These are phyloP conservation scores for Mortierella sp. DNA, from an alignment of 371 early-diverging fungal species.

Conservation along the genomic window DNA sequence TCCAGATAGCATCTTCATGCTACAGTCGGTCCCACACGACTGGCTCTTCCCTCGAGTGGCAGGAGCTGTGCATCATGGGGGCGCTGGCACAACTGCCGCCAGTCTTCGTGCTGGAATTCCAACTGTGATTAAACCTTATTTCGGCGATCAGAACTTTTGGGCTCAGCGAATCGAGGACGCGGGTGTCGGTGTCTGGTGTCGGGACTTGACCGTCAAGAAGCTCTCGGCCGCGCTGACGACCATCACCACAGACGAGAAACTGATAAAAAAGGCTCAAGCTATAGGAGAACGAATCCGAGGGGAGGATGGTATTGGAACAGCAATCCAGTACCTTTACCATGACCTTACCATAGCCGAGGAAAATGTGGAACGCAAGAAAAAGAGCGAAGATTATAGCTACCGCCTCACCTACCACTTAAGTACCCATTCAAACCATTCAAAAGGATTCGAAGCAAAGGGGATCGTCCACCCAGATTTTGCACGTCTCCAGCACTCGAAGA, in stretches of 20 bases:
- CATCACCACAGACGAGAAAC: slow-evolving; percentile 73
- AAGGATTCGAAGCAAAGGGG: too few relatives aligned
- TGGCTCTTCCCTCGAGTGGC: slow-evolving; percentile 86
- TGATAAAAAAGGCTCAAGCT: slow-evolving; percentile 66
- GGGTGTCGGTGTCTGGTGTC: slow-evolving; percentile 72
- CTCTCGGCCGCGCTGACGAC: slow-evolving; percentile 68
- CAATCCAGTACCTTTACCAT: slow-evolving; percentile 74
- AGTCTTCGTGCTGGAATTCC: slow-evolving; percentile 83
- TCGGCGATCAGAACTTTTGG: slow-evolving; percentile 92
- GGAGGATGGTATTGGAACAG: slow-evolving; percentile 76
- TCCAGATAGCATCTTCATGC: slow-evolving; percentile 58
- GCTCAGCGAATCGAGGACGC: slow-evolving; percentile 76
- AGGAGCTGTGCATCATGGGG: slow-evolving; percentile 90
- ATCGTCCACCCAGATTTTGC: slow-evolving; percentile 2
- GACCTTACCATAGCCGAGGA: slow-evolving; percentile 70
- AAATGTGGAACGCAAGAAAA: slow-evolving; percentile 48
- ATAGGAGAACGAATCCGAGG: slow-evolving; percentile 70
- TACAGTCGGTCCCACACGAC: slow-evolving; percentile 85
- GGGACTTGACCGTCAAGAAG: slow-evolving; percentile 68
- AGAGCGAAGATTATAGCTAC: too few relatives aligned
- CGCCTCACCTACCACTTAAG: too few relatives aligned
- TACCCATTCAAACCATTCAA: too few relatives aligned
- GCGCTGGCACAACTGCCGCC: slow-evolving; percentile 89
- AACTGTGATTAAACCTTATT: slow-evolving; percentile 85
- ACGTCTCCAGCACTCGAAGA: neutral